These are phyloP conservation scores for Gastrodia elata DNA, from an alignment of 106 monocot genomes.

Conservation along the genomic window DNA sequence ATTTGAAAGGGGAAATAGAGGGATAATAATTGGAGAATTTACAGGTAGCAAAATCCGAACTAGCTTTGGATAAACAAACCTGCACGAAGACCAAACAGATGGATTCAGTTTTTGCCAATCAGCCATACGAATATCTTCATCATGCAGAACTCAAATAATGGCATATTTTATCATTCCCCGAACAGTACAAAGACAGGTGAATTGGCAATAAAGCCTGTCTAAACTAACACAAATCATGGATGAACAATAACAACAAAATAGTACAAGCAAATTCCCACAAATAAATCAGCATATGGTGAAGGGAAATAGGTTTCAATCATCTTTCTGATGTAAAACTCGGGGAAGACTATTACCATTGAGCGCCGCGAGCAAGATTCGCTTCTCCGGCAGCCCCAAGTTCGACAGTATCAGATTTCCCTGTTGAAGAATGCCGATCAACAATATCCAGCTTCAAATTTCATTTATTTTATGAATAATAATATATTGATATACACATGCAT, in stretches of 20 bases:
- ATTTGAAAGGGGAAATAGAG: too few relatives aligned
- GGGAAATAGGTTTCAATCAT: constrained; percentile 44
- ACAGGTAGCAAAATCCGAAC: constrained; percentile 10
- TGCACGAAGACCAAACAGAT: constrained; percentile 49
- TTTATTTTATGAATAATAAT: too few relatives aligned
- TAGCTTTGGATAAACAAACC: constrained; percentile 32
- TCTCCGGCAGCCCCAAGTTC: constrained; percentile 66
- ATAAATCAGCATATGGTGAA: too few relatives aligned
- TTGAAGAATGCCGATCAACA: background rate
- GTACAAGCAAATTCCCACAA: too few relatives aligned
- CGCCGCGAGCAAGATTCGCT: constrained; percentile 60
- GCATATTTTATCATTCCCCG: background rate
- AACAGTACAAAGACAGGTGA: background rate
- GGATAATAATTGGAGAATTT: constrained; percentile 1
- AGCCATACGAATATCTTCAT: constrained; percentile 2
- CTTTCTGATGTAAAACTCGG: constrained; percentile 65
- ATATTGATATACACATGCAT: too few relatives aligned
- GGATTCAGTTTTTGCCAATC: constrained; percentile 15
- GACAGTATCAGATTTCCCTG: constrained; percentile 65
- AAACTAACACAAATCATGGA: background rate
- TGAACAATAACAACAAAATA: constrained; percentile 13
- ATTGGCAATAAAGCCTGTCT: background rate
- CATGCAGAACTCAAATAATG: background rate
- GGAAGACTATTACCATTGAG: constrained; percentile 73
- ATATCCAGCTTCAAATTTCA: too few relatives aligned